Percentiles rank a stretch among this genome's conserved stretches.
Evolutionary conservation across 345 rosid genomes (phyloP).

Genomic region (Passiflora organensis): DNA sequence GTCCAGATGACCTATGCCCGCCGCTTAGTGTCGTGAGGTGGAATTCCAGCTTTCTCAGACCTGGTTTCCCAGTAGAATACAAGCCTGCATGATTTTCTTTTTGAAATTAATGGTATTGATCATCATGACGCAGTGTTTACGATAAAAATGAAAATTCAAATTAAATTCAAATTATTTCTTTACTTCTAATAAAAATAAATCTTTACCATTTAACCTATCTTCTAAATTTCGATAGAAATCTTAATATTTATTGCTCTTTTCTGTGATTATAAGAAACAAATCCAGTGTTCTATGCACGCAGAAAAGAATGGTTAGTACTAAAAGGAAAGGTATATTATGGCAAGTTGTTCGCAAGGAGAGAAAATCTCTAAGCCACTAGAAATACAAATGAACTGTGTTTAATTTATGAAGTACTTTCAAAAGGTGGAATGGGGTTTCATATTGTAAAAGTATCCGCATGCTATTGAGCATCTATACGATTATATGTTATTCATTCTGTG

Average conservation of each 20-base stretch:
- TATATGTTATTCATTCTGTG: slow-evolving; percentile 7
- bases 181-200: too few relatives aligned
- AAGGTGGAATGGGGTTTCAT: slow-evolving; percentile 11
- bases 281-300: slow-evolving; percentile 7
- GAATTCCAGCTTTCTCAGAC: background rate
- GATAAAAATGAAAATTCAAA: too few relatives aligned
- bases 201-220: too few relatives aligned
- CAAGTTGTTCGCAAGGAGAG: slow-evolving; percentile 33
- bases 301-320: slow-evolving; percentile 18
- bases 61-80: background rate
- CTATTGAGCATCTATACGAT: background rate
- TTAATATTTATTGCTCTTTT: too few relatives aligned
- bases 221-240: too few relatives aligned
- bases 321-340: slow-evolving; percentile 14
- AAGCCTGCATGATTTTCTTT: slow-evolving; percentile 7
- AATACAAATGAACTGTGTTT: too few relatives aligned
- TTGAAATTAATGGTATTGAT: too few relatives aligned
- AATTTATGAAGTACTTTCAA: slow-evolving; percentile 8
- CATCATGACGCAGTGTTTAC: too few relatives aligned
- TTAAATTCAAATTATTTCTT: background rate
- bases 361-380: slow-evolving; percentile 19
- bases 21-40: slow-evolving; percentile 18
- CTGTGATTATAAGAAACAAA: slow-evolving; percentile 7
- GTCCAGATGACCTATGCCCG: slow-evolving; percentile 8
- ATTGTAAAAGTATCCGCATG: slow-evolving; percentile 17